Base-by-base conservation (phyloP, 1,284 basidiomycete genomes). In the Pulveroboletus sp. region DNA sequence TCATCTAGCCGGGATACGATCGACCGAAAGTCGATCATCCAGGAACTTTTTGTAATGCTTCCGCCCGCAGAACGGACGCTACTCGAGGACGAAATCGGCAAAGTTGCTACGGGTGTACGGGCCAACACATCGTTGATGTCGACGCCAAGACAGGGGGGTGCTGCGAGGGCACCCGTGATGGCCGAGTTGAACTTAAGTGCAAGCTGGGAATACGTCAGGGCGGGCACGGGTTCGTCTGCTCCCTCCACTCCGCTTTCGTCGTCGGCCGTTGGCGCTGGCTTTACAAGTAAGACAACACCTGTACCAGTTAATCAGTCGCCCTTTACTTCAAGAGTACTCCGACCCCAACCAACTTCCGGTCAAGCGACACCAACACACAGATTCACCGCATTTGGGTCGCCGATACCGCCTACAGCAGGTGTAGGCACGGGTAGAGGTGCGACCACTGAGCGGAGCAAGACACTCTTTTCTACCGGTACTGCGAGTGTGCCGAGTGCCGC, bases 1-100 rank as follows among this genome's bases (percentile, higher is more conserved):
- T 44, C 31, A 8, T 43, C 52, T 25, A 38, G 63, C 64, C 29
- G 65, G 51, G 57, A 76, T 70, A 57, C 62, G 69, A 51, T 75
- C 62, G 67, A 85, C 18, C 80, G 89, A 25, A 78, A 81, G 22
- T 80, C 84, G 62, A 89, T 90, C 79, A 84, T 94, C 52, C 79
- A 84, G 45, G 85, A 87, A 42, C 77, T 89, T 52, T 77, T 87
- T 58, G 75, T 78, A 4, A 76, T 83, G 0, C 76, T 91, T 56
- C 85, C 88, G 0, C 74, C 76, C 4, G 79, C 82, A 0, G 87
- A 90, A 64, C 75, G 82, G 25, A 71, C 71, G 25, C 64, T 82
- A n/a, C 69, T 85, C 0, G 83, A 86, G 61, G 70, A 74, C 14
- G 80, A 84, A 54, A 69, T 86, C 6, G 78, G 65, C 58, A 68